Evolutionary conservation across 2,329 filamentous ascomycete species (phyloP), one percentile per base, ranked within the genome.

Genomic region (Xylariomycetidae sp.): DNA sequence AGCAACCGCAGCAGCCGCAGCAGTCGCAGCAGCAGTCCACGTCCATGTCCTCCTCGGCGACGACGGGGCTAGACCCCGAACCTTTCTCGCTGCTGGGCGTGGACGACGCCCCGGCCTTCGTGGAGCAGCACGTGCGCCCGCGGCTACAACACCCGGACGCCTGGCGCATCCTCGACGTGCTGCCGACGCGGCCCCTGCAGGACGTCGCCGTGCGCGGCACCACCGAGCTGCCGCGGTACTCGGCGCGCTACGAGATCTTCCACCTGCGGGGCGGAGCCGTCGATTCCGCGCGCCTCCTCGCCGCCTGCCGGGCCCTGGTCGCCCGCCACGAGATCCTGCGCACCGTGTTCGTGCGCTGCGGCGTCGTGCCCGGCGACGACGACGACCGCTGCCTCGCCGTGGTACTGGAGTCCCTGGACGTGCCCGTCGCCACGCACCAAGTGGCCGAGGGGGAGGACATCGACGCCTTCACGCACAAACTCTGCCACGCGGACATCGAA

Each of bases 281-380:
- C 10, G 60, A 80, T 32, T 48, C 64, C 10, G 54, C 62, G 9
- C 64, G 65, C 10, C 63, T 80, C 16, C 58, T 69, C 19, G 39
- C 56, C 13, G 65, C 65, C 29, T 78, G 73, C 42, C 64, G 67
- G 30, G 60, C 74, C 20, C 68, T 83, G 4, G 71, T 83, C 1
- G 56, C 66, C 3, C 64, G 63, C 6, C 78, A 82, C 49, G 77
- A 82, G 45, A 77, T 83, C 16, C 60, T 84, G 3, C 72, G 78
- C 4, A 83, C 79, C 0, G 72, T 82, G 5, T 84, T 83, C 41
- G 65, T 81, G 5, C n/a, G n/a, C n/a, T n/a, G n/a, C n/a, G 26
- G 18, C 14, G 26, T 10, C 15, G 12, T 7, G 6, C 14, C 8
- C 5, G 20, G 12, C 10, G 62, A 68, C 35, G 60, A 67, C 37